Conservation (phyloP, 2,329 filamentous ascomycete species). For the Zymoseptoria brevis region DNA sequence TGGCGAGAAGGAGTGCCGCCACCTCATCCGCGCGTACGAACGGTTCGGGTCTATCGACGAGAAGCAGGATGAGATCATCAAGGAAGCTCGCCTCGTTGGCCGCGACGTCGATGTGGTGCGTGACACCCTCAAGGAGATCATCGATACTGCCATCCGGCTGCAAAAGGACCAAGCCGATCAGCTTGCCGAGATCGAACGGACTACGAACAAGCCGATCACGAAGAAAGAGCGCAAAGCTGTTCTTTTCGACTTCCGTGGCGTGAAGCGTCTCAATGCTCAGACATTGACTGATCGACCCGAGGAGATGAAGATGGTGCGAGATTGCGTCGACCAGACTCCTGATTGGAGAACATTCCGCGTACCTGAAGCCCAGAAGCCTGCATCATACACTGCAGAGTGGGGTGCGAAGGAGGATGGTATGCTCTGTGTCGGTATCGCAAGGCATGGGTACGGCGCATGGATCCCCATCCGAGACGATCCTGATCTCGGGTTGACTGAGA, state of each 20-base stretch:
- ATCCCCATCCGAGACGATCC: slow-evolving; percentile 84
- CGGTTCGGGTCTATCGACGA: slow-evolving; percentile 87
- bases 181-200: slow-evolving; percentile 56
- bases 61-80: slow-evolving; percentile 75
- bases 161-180: slow-evolving; percentile 64
- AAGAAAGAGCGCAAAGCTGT: slow-evolving; percentile 98
- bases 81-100: slow-evolving; percentile 74
- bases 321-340: slow-evolving; percentile 55
- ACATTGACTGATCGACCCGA: slow-evolving; percentile 86
- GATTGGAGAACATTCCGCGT: slow-evolving; percentile 79
- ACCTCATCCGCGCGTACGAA: slow-evolving; percentile 83
- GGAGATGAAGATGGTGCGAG: slow-evolving; percentile 76
- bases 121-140: slow-evolving; percentile 67
- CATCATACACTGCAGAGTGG: slow-evolving; percentile 88
- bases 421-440: slow-evolving; percentile 87
- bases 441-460: slow-evolving; percentile 95
- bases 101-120: slow-evolving; percentile 76
- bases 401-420: slow-evolving; percentile 91
- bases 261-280: slow-evolving; percentile 92
- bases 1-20: slow-evolving; percentile 84
- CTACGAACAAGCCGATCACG: slow-evolving; percentile 70
- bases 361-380: slow-evolving; percentile 82
- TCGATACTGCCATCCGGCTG: slow-evolving; percentile 61
- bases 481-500: slow-evolving; percentile 77
- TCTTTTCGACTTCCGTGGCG: slow-evolving; percentile 84